Base-by-base conservation (phyloP, 108 stramenopile genomes). In the Nitzschia inconspicua region DNA sequence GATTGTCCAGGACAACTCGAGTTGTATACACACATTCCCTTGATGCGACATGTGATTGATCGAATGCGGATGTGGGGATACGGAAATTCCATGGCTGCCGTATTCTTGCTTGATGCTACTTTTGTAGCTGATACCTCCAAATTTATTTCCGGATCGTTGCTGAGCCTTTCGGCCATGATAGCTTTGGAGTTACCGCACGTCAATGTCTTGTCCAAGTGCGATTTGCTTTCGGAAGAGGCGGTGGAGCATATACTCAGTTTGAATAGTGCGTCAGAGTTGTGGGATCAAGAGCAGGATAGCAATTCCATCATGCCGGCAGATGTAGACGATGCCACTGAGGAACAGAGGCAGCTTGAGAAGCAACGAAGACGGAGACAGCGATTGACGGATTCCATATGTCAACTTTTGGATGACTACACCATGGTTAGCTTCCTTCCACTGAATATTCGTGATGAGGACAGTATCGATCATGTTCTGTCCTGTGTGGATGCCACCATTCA, bases 1-100 rank as follows among this genome's bases (percentile, higher is more conserved):
- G 99, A 99, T 77, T 99, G 99, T 77, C 97, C 99, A 5, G 99
- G 99, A 2, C 97, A 99, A 73, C 75, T 99, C 25, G 93, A 96
- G 64, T 68, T 98, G 41, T 96, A 96, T 66, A 94, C 94, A 2
- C 99, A 99, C 60, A 77, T 98, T n/a, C 97, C 96, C 2, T 78
- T 98, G 10, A 97, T 98, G 96, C 71, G 86, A 53, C 70, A 77
- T 27, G 63, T 99, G 11, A 77, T 94, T 40, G 80, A 90, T 75
- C 71, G 82, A 31, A 69, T 96, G 82, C 69, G 87, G 49, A 63
- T 66, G 39, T 91, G 88, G 95, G 94, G 93, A 44, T 95, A 92
- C 63, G 78, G 52, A 22, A 57, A 80, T 4, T 75, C 40, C 34
- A 90, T 97, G 75, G 92, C 85, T 16, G 82, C 82, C 0, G 96